A percentile compares a stretch with the other conserved stretches of the same genome.
These are phyloP conservation scores for Xylaria flabelliformis DNA, from an alignment of 495 filamentous ascomycete species.

Conservation along the genomic window DNA sequence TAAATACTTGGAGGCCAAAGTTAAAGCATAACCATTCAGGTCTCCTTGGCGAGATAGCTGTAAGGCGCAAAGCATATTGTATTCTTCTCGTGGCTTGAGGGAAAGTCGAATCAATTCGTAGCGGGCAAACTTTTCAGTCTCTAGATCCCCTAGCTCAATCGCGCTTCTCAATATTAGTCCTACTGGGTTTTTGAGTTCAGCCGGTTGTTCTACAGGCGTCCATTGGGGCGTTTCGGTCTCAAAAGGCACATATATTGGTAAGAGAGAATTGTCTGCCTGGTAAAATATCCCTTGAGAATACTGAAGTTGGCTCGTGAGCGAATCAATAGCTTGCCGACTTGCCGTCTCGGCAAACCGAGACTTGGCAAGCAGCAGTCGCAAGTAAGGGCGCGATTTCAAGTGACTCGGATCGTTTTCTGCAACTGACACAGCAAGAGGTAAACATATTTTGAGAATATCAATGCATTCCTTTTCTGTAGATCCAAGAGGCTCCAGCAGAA, in stretches of 20 bases:
- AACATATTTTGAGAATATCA: constrained; percentile 19
- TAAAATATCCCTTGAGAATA: constrained; percentile 16
- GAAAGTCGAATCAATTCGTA: constrained; percentile 20
- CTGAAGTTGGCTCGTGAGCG: constrained; percentile 13
- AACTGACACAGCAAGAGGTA: constrained; percentile 21
- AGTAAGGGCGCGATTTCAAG: constrained; percentile 23
- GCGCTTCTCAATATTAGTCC: constrained; percentile 18
- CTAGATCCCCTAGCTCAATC: constrained; percentile 18
- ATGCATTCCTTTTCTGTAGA: constrained; percentile 17
- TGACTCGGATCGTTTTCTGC: constrained; percentile 19
- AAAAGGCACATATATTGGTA: constrained; percentile 19
- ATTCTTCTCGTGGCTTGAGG: constrained; percentile 3
- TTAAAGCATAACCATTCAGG: constrained; percentile 15
- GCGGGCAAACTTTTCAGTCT: constrained; percentile 22
- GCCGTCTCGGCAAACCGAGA: constrained; percentile 24
- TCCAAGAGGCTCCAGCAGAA: constrained; percentile 15
- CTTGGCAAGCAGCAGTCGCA: constrained; percentile 21
- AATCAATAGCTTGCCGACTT: constrained; percentile 16
- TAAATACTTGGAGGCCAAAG: constrained; percentile 17
- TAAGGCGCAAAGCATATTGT: constrained; percentile 14
- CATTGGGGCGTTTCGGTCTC: constrained; percentile 14
- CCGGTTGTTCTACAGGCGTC: constrained; percentile 12
- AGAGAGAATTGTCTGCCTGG: constrained; percentile 9
- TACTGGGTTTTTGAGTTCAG: constrained; percentile 17
- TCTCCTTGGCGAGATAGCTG: constrained; percentile 21